A percentile compares a stretch with the other conserved stretches of the same genome.
These are phyloP conservation scores for Naganishia vishniacii DNA, from an alignment of 768 basidiomycete genomes.

Conservation along the genomic window DNA sequence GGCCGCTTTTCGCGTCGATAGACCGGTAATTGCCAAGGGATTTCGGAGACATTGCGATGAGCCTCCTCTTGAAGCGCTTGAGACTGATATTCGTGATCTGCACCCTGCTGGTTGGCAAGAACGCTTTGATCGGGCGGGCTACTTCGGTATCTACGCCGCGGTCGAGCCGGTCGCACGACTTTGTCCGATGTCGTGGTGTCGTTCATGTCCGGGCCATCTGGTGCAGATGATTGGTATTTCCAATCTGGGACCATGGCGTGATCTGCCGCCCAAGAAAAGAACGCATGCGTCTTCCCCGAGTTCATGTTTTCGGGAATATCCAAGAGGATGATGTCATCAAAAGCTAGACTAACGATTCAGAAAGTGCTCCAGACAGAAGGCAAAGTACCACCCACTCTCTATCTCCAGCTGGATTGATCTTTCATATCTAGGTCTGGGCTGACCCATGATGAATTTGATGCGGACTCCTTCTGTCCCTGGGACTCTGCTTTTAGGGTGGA, in stretches of 20 bases:
- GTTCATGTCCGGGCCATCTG: background rate
- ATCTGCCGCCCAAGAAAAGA: constrained; percentile 85
- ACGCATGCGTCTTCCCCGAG: constrained; percentile 81
- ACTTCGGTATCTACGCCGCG: background rate
- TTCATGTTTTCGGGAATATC: constrained; percentile 94
- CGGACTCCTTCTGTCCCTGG: constrained; percentile 73
- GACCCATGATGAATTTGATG: constrained; percentile 82
- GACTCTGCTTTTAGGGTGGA: constrained; percentile 65
- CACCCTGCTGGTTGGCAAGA: background rate
- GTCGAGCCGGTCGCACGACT: background rate
- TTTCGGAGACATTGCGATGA: background rate
- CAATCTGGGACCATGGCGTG: constrained; percentile 85
- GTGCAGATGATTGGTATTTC: constrained; percentile 31
- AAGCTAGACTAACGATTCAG: constrained; percentile 32
- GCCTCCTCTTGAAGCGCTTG: background rate
- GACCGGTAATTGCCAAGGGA: background rate
- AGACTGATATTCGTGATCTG: background rate
- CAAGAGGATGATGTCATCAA: constrained; percentile 55
- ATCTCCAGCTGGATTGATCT: constrained; percentile 76
- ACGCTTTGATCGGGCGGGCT: background rate
- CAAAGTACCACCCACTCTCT: constrained; percentile 63
- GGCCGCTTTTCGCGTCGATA: constrained; percentile 60
- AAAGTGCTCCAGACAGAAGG: constrained; percentile 12
- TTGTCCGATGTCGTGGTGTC: background rate
- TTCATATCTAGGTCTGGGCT: constrained; percentile 73